Conservation (phyloP, 805 yeast genomes). For the Pichia exigua region DNA sequence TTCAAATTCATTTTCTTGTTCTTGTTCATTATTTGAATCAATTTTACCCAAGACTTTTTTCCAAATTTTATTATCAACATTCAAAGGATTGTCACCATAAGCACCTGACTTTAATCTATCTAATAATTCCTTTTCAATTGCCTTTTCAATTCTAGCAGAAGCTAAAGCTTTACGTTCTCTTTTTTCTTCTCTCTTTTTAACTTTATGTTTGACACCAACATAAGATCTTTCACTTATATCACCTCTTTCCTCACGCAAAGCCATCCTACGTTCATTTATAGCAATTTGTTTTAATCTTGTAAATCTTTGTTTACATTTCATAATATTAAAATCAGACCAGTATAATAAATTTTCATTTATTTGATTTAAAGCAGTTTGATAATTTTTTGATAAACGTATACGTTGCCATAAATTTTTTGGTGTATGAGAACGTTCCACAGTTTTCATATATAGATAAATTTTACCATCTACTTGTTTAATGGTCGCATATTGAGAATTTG, state of each 20-base stretch:
- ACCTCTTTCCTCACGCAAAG: conserved; percentile 64
- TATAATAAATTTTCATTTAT: conserved; percentile 79
- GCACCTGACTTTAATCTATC: conserved; percentile 97
- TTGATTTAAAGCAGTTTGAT: conserved; percentile 79
- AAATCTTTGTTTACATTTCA: conserved; percentile 92
- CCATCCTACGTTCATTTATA: conserved; percentile 88
- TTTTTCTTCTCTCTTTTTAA: conserved; percentile 86
- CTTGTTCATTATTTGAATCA: conserved; percentile 47
- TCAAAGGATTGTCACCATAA: conserved; percentile 94
- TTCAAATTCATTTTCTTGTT: conserved; percentile 52
- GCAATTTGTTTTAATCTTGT: conserved; percentile 94
- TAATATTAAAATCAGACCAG: conserved; percentile 88
- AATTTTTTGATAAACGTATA: conserved; percentile 82
- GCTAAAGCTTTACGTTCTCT: conserved; percentile 94
- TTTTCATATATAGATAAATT: conserved; percentile 85
- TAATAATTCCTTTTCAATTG: conserved; percentile 90
- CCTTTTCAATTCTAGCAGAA: conserved; percentile 94
- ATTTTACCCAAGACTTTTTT: conserved; percentile 76
- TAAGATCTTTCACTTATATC: conserved; percentile 63
- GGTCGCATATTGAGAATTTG: conserved; percentile 87
- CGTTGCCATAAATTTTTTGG: conserved; percentile 95
- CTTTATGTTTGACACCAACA: conserved; percentile 89
- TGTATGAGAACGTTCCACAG: conserved; percentile 95
- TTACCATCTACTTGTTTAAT: conserved; percentile 74
- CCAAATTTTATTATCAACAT: conserved; percentile 95